Evolutionary conservation across 352 stramenopile species (phyloP).

Genomic region (Phytopythium oedochilum): DNA sequence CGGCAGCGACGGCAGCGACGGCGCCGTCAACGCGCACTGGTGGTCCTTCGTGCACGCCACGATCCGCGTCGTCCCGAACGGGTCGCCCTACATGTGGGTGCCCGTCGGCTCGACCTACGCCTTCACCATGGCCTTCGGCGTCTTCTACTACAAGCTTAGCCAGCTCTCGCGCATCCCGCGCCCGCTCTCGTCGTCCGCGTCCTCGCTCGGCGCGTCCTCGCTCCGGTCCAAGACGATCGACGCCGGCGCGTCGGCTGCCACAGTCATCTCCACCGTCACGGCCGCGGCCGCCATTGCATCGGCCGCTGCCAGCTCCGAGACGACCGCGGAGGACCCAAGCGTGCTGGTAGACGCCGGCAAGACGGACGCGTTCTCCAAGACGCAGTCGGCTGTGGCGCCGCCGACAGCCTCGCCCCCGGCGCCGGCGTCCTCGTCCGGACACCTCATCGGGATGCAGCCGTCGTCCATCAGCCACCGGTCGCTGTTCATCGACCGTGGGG

Average conservation of each 20-base stretch:
- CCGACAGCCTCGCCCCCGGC: background rate
- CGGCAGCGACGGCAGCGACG: background rate
- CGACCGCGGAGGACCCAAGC: background rate
- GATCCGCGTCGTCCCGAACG: slow-evolving; percentile 71
- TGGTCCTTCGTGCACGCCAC: slow-evolving; percentile 79
- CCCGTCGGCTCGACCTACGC: slow-evolving; percentile 70
- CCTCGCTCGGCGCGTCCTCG: background rate
- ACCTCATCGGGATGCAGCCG: slow-evolving; percentile 81
- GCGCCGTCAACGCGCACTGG: slow-evolving; percentile 35
- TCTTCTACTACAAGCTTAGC: slow-evolving; percentile 70
- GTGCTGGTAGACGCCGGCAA: background rate
- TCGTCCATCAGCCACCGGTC: slow-evolving; percentile 67
- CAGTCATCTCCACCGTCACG: slow-evolving; percentile 5
- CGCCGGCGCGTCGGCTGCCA: slow-evolving; percentile 3
- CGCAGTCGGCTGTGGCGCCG: background rate
- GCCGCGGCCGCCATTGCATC: slow-evolving; percentile 2
- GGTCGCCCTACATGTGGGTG: slow-evolving; percentile 77
- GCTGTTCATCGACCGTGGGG: slow-evolving; percentile 72
- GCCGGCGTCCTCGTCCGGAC: slow-evolving; percentile 20
- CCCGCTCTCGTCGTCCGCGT: background rate
- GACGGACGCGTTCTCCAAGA: background rate
- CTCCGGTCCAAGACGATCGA: slow-evolving; percentile 4
- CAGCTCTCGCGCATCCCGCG: slow-evolving; percentile 55
- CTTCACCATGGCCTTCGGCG: slow-evolving; percentile 66
- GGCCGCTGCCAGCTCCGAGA: background rate